Conservation (phyloP, 306 rosid genomes). For the Oemleria cerasiformis region DNA sequence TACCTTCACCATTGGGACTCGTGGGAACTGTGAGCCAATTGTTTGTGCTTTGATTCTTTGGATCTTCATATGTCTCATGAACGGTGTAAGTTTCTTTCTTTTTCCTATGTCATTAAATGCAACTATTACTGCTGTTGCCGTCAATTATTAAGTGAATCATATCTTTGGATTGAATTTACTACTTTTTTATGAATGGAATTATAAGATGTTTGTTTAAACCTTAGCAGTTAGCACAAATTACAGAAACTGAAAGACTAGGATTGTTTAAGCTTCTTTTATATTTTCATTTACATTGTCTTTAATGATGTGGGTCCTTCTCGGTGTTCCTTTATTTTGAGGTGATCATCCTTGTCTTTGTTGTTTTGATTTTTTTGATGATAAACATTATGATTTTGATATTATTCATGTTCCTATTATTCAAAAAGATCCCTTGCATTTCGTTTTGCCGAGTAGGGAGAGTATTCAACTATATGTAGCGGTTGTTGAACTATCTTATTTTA, state of each 20-base stretch:
- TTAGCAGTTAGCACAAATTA: not conserved
- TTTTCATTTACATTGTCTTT: not conserved
- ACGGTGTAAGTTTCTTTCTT: constrained; percentile 60
- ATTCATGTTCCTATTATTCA: not conserved
- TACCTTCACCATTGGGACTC: constrained; percentile 88
- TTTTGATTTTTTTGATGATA: not conserved
- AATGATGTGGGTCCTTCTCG: not conserved
- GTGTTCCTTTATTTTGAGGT: not conserved
- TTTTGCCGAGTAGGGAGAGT: not conserved
- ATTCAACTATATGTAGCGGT: not conserved
- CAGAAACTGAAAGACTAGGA: not conserved
- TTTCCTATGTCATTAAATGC: not conserved
- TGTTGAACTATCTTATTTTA: not conserved
- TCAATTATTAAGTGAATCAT: not conserved
- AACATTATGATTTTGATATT: not conserved
- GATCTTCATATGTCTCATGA: constrained; percentile 80
- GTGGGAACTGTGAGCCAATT: constrained; percentile 93
- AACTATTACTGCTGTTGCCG: not conserved
- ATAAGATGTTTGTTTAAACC: not conserved
- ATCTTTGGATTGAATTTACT: not conserved
- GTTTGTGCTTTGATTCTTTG: constrained; percentile 85
- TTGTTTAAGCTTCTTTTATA: not conserved
- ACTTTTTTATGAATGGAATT: not conserved
- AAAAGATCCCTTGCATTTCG: not conserved
- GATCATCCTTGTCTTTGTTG: not conserved